Evolutionary conservation across 1,284 basidiomycete species (phyloP), one percentile per base, ranked within the genome.

Genomic region (Stygiomarasmius scandens): DNA sequence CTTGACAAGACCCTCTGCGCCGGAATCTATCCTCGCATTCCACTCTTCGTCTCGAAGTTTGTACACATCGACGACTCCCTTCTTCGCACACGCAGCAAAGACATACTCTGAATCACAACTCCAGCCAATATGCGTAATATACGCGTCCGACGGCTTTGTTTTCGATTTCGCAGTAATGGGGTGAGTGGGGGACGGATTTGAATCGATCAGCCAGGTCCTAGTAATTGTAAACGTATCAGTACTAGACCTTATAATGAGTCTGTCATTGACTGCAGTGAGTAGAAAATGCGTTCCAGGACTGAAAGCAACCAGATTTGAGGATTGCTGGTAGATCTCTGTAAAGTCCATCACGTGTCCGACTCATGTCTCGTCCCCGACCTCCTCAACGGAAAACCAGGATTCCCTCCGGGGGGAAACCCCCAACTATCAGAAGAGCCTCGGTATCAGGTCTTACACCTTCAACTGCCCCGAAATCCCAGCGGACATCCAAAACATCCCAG

Each of bases 401-500:
- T 25, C 25, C 54, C 27, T 54, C 58, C 11, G 43, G 49, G 38
- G 20, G 29, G 9, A 23, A 23, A 2, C 22, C 50, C 16, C 23
- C 50, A 12, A 8, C 19, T 22, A 19, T 58, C 12, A 64, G 66
- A 20, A 58, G 64, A 10, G 38, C 66, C 20, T 72, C 71, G 20
- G 70, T 77, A 20, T 71, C 78, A 19, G 71, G 74, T 2, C 66
- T 75, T 25, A 67, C 76, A 14, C 64, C 55, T 4, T 12, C 69
- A 22, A 64, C 62, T 47, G 73, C 66, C 38, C 72, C 75, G 12
- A 86, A 85, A 75, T 72, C 87, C 58, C 76, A 93, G 72, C 83
- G 95, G 48, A 91, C 93, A 0, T 95, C 93, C 14, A 98, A 98
- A 76, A 95, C 91, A 1, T 91, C 89, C 0, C 93, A 96, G 65